phyloP scores from a whole-genome alignment of 164 flowering plant genomes.

The Houttuynia cordata region DNA sequence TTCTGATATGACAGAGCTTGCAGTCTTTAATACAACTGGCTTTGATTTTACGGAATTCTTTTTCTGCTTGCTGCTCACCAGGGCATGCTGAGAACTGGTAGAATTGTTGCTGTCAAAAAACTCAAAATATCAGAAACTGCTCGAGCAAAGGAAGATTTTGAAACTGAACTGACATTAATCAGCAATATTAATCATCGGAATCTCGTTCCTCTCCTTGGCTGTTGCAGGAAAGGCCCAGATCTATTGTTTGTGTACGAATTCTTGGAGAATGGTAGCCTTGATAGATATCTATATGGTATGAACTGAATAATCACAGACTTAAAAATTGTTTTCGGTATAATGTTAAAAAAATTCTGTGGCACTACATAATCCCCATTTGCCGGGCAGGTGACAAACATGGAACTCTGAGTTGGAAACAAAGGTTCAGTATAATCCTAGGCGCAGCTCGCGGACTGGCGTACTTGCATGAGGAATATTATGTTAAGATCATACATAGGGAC shows the following conservation, averaged over 20 bases:
- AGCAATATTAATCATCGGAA: slow-evolving; percentile 57
- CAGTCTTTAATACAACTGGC: too few species aligned
- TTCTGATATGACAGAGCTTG: neutral
- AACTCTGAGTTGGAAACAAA: slow-evolving; percentile 39
- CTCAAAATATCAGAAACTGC: slow-evolving; percentile 21
- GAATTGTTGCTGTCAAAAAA: slow-evolving; percentile 46
- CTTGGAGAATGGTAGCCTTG: slow-evolving; percentile 52
- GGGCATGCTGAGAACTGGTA: slow-evolving; percentile 40
- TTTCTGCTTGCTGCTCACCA: slow-evolving; percentile 4
- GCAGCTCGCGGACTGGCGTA: slow-evolving; percentile 50
- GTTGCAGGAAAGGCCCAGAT: slow-evolving; percentile 40
- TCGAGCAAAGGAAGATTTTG: slow-evolving; percentile 28
- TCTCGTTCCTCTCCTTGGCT: slow-evolving; percentile 48
- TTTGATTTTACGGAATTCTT: neutral
- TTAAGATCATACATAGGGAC: slow-evolving; percentile 46
- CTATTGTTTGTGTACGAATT: slow-evolving; percentile 38
- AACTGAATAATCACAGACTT: too few species aligned
- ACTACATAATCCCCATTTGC: neutral
- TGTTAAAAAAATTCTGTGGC: neutral
- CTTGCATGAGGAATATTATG: slow-evolving; percentile 48
- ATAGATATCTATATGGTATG: slow-evolving; percentile 43
- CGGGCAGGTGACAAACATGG: slow-evolving; percentile 32
- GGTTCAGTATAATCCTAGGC: slow-evolving; percentile 42
- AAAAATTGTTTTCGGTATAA: too few species aligned
- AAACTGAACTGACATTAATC: slow-evolving; percentile 40